Evolutionary conservation across 139 green algal species (phyloP), one percentile per base, ranked within the genome.

Genomic region (Chlorella sp.): DNA sequence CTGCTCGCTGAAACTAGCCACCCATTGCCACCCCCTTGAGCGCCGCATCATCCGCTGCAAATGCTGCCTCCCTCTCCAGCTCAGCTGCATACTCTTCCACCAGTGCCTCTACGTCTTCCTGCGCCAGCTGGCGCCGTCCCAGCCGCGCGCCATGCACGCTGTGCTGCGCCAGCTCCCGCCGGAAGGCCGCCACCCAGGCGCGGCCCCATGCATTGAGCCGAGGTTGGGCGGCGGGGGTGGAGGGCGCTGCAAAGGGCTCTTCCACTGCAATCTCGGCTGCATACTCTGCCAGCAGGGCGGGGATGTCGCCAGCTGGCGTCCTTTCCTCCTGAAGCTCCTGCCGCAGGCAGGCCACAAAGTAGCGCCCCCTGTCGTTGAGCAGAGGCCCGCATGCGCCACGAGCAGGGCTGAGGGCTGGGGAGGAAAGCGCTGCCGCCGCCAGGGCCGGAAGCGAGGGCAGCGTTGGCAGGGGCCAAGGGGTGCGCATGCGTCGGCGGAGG

Each of bases 281-380:
- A 21, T 78, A 78, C 71, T 78, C 71, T 78, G 71, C 71, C 71
- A 78, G 71, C 71, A 78, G 32, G 71, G 71, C 71, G 32, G 71
- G 71, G 71, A 34, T 34, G 36, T 78, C 71, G 11, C 11, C 30
- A 40, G 71, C 30, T 16, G 36, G 32, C 32, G 71, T 34, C 30
- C 32, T 34, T 39, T 78, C 71, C 71, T 39, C 71, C 28, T n/a
- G 11, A 30, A 78, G 14, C 32, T 78, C 71, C 71, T 39, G 32
- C 71, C 71, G 30, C 12, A 78, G 36, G 32, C 32, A n/a, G 32
- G 71, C 32, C 30, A 78, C 71, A 32, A 32, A 78, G 32, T 78
- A 78, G 7, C 71, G 32, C 14, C 71, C 71, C 21, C 71, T 57
- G 48, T 57, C 48, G 48, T 57, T 57, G 48, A 57, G 48, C 48